Evolutionary conservation across 2,329 filamentous ascomycete species (phyloP).

Genomic region (Colletotrichum sp.): DNA sequence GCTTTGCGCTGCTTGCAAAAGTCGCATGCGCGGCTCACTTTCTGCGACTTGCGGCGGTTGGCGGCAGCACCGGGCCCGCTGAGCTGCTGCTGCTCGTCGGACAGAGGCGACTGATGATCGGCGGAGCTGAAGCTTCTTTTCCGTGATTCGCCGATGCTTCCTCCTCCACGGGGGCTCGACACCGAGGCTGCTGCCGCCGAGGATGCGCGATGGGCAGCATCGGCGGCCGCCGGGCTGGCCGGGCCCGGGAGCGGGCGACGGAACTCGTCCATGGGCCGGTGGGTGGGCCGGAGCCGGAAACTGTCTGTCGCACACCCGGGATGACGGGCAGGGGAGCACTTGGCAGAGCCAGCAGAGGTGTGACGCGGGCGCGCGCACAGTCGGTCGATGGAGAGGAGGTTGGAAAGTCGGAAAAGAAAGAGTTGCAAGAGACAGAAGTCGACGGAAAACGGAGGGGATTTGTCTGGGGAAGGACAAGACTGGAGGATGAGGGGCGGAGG

Average conservation of each 20-base stretch:
- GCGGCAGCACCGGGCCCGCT: background rate
- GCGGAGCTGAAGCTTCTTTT: conserved; percentile 13
- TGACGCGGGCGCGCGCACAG: background rate
- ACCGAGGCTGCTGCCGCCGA: background rate
- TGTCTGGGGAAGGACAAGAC: conserved; percentile 8
- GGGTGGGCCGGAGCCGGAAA: background rate
- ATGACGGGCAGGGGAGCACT: background rate
- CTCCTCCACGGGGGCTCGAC: background rate
- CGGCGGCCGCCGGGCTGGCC: background rate
- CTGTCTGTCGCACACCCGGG: background rate
- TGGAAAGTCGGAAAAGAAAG: conserved; percentile 13
- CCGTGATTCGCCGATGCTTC: background rate
- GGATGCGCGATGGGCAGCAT: background rate
- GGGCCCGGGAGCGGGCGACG: conserved; percentile 6
- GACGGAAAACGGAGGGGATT: conserved; percentile 15
- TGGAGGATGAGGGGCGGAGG: background rate
- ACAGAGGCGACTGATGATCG: conserved; percentile 9
- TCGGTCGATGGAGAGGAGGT: background rate
- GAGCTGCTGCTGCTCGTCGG: conserved; percentile 7
- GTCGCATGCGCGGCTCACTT: conserved; percentile 43
- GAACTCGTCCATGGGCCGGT: background rate
- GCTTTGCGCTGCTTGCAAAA: conserved; percentile 42
- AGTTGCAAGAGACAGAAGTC: background rate
- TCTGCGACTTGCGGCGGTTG: conserved; percentile 28
- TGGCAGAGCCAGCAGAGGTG: background rate